phyloP scores from a whole-genome alignment of 176 grass and related monocot species.

The Eragrostis nindensis region DNA sequence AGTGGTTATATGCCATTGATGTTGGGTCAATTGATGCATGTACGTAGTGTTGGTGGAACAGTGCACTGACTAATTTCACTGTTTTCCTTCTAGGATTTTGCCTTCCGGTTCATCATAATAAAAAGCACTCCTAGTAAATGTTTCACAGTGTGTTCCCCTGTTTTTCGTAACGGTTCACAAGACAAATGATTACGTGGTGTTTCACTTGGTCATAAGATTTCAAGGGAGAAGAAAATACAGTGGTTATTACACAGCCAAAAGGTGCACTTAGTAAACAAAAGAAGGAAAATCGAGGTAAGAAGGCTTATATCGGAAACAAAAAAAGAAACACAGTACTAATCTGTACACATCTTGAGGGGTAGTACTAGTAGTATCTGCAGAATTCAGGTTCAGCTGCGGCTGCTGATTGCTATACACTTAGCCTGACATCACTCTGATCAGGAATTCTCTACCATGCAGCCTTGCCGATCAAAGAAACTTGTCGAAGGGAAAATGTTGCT shows the following conservation, averaged over 20 bases:
- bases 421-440: background rate
- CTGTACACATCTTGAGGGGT: conserved; percentile 38
- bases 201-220: background rate
- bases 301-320: no score
- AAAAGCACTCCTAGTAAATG: background rate
- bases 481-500: background rate
- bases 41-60: background rate
- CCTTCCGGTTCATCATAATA: background rate
- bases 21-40: background rate
- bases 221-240: background rate
- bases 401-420: conserved; percentile 36
- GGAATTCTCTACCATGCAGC: conserved; percentile 9
- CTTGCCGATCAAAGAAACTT: background rate
- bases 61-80: background rate
- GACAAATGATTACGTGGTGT: conserved; percentile 1
- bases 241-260: background rate
- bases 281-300: background rate
- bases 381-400: conserved; percentile 34
- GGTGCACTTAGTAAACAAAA: background rate
- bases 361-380: background rate
- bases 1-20: background rate
- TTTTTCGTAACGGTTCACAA: background rate
- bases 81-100: background rate
- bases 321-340: no score
- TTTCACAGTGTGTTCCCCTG: background rate